These are phyloP conservation scores for Mortierella sp. DNA, from an alignment of 371 early-diverging fungal genomes.

Conservation along the genomic window DNA sequence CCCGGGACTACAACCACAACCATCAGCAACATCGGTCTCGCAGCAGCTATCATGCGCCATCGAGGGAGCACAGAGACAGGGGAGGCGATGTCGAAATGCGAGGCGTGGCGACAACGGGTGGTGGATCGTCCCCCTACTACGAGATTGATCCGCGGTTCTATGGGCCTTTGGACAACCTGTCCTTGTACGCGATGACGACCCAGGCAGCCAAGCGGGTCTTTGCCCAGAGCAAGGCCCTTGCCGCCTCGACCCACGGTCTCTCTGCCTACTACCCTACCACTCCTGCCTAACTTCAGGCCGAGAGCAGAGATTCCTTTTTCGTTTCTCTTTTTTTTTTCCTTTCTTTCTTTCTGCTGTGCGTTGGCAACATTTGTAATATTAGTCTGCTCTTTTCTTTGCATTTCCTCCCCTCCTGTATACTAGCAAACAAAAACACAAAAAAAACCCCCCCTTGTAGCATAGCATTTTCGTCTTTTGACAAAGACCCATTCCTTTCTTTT, in stretches of 20 bases:
- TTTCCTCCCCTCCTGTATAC: not conserved
- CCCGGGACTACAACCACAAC: not conserved
- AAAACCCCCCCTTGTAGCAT: not conserved
- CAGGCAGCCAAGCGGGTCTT: conserved; percentile 54
- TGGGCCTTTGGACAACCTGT: conserved; percentile 47
- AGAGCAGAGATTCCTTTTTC: too few species aligned
- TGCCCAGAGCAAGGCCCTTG: conserved; percentile 50
- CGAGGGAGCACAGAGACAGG: conserved; percentile 13
- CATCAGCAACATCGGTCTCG: not conserved
- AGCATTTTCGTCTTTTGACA: not conserved
- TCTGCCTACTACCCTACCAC: conserved; percentile 46
- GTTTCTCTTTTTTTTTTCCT: not conserved
- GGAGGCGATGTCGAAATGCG: conserved; percentile 20
- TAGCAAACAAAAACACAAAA: not conserved
- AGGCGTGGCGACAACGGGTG: conserved; percentile 6
- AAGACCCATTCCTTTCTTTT: not conserved
- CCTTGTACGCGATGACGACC: conserved; percentile 44
- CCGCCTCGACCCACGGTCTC: conserved; percentile 37
- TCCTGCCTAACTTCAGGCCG: conserved; percentile 30
- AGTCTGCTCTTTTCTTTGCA: not conserved
- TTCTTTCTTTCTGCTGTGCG: not conserved
- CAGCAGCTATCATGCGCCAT: not conserved
- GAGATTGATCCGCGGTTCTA: conserved; percentile 47
- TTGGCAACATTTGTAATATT: too few species aligned
- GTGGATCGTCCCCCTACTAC: conserved; percentile 9